Evolutionary conservation across 176 grass and related monocot genomes (phyloP).

Genomic region (Metroxylon sagu): DNA sequence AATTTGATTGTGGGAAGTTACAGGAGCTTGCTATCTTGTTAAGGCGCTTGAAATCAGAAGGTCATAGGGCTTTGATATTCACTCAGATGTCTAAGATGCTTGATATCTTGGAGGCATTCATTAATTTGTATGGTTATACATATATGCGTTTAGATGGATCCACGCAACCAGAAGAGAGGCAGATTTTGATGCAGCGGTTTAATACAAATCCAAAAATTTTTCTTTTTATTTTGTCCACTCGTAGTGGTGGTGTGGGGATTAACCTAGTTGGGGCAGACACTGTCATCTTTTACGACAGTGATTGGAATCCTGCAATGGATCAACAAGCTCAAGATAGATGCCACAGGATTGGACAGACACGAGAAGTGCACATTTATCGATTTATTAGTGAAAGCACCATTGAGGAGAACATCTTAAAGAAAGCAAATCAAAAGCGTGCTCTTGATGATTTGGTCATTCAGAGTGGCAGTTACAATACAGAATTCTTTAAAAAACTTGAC

Average conservation of each 20-base stretch:
- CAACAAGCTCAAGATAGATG: conserved; percentile 99
- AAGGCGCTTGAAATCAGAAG: conserved; percentile 73
- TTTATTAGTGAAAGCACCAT: conserved; percentile 96
- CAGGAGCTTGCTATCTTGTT: conserved; percentile 83
- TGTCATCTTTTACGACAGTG: conserved; percentile 98
- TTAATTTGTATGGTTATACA: conserved; percentile 96
- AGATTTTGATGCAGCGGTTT: conserved; percentile 94
- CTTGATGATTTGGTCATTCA: conserved; percentile 99
- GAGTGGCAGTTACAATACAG: conserved; percentile 94
- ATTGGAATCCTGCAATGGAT: conserved; percentile 99
- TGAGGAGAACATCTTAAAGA: conserved; percentile 98
- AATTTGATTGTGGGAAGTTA: conserved; percentile 98
- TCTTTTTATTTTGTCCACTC: conserved; percentile 96
- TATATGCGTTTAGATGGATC: conserved; percentile 96
- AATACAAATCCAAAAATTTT: conserved; percentile 98
- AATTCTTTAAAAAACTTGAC: conserved; percentile 98
- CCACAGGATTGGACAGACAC: conserved; percentile 94
- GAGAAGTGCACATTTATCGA: conserved; percentile 96
- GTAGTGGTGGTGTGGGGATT: conserved; percentile 94
- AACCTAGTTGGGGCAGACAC: conserved; percentile 97
- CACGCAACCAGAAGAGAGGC: conserved; percentile 87
- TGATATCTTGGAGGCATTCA: conserved; percentile 95
- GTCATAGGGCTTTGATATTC: conserved; percentile 96
- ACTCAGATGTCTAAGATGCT: conserved; percentile 99
- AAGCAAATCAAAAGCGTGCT: conserved; percentile 94